Evolutionary conservation across 2,329 filamentous ascomycete species (phyloP), one percentile per base, ranked within the genome.

Genomic region (Apiospora saccharicola): DNA sequence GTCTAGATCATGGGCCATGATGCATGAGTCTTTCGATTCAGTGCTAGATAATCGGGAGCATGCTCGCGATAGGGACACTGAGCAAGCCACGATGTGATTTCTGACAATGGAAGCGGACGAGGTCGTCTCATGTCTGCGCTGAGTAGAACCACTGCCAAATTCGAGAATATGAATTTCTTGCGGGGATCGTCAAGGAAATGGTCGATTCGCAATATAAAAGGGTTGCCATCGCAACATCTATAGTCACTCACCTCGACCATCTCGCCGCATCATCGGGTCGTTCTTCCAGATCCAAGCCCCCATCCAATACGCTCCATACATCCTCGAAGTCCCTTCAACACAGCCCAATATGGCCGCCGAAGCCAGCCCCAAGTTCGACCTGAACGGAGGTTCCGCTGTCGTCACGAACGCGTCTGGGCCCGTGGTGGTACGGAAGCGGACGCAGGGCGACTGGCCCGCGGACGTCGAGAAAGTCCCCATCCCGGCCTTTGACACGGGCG

Each of bases 391-490:
- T 22, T 6, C 30, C 13, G 67, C 67, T 19, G 43, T 69, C 41
- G 67, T 69, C 19, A 22, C 67, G n/a, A 49, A 69, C 43, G 16
- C 67, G 14, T 8, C 67, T 0, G 34, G 37, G 19, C 16, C 43
- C n/a, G 41, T n/a, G 41, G 16, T 46, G 13, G 41, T 30, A 5
- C 67, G 22, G 13, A 34, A 49, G 67, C 16, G 22, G 41, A 44
- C 26, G 13, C 43, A 69, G 43, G 67, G 67, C 12, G 67, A 46
- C 10, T 69, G 67, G 67, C 67, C 67, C 7, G 24, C 67, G 5
- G 67, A 69, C 37, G 67, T 69, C 14, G 34, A 47, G 12, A 69
- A 69, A 22, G 67, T 69, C 4, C 67, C 67, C 41, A 69, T 69
- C 1, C 67, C 67, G 24, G 67, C 34, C n/a, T 69, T 69, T n/a